Evolutionary conservation across 768 basidiomycete species (phyloP), one percentile per base, ranked within the genome.

Genomic region (Strobilomyces dryophilus): DNA sequence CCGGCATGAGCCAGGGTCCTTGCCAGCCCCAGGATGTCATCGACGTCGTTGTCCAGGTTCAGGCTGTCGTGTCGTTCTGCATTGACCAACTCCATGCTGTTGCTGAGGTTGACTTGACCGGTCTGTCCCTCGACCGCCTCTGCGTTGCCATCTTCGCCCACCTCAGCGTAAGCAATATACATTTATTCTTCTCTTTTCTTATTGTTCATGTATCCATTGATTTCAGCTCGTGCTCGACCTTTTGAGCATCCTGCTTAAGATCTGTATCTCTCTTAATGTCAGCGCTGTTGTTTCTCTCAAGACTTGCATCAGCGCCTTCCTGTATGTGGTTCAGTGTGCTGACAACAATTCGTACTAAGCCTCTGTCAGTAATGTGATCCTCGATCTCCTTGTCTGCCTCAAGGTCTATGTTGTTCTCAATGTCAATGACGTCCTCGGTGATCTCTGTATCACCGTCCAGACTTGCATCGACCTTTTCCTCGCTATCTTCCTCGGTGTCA

Each of bases 331-430:
- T 34, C 7, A 17, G 17, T 47, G 12, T 7, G 2, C 24, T 2
- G 4, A 1, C 8, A 3, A 10, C 4, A 9, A 14, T 40, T 18
- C 18, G 3, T 5, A 12, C 52, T 53, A n/a, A 52, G 14, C 12
- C 34, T 24, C 1, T 0, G 20, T 4, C 14, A 63, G 61, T 14
- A 8, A 50, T 15, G 50, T 42, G 0, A 8, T 58, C 21, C n/a
- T 14, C 7, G 8, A 9, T 2, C 62, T 63, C 5, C 45, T 64
- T 4, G 59, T n/a, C 1, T 53, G 50, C 54, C 49, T 64, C 10
- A 8, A 61, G 0, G 8, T 51, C n/a, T 64, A 49, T 15, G 37
- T 53, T 3, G 35, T 36, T 7, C 46, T 26, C 15, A 35, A 52
- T 4, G 11, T 61, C 9, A 8, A 35, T 41, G 56, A 41, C 5